These are phyloP conservation scores for Lenzites betulinus DNA, from an alignment of 768 basidiomycete species.

Conservation along the genomic window DNA sequence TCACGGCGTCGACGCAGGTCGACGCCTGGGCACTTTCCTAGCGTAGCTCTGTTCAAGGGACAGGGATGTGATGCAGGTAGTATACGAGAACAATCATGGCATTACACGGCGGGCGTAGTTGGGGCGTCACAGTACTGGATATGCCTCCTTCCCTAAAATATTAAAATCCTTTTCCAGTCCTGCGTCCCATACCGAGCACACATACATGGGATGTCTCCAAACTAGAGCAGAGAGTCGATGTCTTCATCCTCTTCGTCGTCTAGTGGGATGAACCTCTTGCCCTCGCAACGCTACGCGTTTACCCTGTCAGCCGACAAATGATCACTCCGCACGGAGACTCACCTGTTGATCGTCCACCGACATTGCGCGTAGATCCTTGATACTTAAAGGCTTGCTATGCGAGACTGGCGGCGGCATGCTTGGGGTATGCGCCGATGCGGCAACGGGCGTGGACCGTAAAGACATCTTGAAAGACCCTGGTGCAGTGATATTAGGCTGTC, in stretches of 20 bases:
- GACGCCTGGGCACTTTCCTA: no score
- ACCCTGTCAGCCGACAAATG: neutral
- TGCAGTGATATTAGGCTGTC: neutral
- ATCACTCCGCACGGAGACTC: neutral
- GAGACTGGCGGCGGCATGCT: neutral
- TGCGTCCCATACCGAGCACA: no score
- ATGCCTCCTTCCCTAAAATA: no score
- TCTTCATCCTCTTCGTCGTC: conserved; percentile 35
- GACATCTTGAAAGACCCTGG: neutral
- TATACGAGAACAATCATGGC: no score
- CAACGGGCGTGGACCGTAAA: neutral
- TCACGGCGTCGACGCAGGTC: no score
- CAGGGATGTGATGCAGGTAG: no score
- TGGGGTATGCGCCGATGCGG: neutral
- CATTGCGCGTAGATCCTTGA: conserved; percentile 26
- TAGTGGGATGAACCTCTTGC: conserved; percentile 34
- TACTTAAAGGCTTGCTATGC: conserved; percentile 26
- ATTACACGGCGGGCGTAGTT: no score
- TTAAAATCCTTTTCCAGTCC: no score
- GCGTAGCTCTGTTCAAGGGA: no score
- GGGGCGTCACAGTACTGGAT: no score
- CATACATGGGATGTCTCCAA: no score
- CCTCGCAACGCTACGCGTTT: conserved; percentile 15
- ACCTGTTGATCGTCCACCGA: conserved; percentile 12
- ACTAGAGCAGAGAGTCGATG: neutral